These are phyloP conservation scores for Clathrus columnatus DNA, from an alignment of 768 basidiomycete genomes.

Conservation along the genomic window DNA sequence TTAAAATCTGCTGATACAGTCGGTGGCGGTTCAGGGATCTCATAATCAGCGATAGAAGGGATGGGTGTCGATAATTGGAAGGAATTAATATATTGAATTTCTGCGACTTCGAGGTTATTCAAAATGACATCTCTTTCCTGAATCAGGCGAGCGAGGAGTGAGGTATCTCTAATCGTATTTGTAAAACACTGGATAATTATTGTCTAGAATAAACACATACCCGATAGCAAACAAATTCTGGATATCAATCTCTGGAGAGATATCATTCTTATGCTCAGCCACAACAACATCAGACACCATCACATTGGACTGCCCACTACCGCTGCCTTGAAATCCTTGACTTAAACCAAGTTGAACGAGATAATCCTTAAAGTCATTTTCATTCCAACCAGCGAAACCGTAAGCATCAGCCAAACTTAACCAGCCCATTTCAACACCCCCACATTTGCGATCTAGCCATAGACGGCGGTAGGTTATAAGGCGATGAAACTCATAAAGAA, in stretches of 20 bases:
- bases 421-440: constrained; percentile 69
- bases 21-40: constrained; percentile 27
- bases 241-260: constrained; percentile 51
- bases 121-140: constrained; percentile 68
- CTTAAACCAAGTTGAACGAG: constrained; percentile 59
- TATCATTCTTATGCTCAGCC: constrained; percentile 27
- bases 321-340: constrained; percentile 16
- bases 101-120: constrained; percentile 74
- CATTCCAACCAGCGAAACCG: constrained; percentile 65
- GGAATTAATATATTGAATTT: constrained; percentile 67
- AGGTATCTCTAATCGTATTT: constrained; percentile 52
- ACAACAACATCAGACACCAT: constrained; percentile 3
- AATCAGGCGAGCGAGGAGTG: constrained; percentile 56
- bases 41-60: constrained; percentile 56
- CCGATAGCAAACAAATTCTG: constrained; percentile 66
- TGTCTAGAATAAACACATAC: constrained; percentile 30
- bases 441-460: constrained; percentile 58
- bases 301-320: neutral
- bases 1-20: constrained; percentile 27
- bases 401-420: constrained; percentile 53
- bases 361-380: constrained; percentile 62
- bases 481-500: constrained; percentile 53
- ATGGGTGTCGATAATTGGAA: constrained; percentile 68
- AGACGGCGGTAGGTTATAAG: constrained; percentile 45
- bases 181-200: neutral